Percentiles rank a stretch among this genome's conserved stretches.
phyloP scores from a whole-genome alignment of 495 filamentous ascomycete genomes.

The Neurospora sp. region DNA sequence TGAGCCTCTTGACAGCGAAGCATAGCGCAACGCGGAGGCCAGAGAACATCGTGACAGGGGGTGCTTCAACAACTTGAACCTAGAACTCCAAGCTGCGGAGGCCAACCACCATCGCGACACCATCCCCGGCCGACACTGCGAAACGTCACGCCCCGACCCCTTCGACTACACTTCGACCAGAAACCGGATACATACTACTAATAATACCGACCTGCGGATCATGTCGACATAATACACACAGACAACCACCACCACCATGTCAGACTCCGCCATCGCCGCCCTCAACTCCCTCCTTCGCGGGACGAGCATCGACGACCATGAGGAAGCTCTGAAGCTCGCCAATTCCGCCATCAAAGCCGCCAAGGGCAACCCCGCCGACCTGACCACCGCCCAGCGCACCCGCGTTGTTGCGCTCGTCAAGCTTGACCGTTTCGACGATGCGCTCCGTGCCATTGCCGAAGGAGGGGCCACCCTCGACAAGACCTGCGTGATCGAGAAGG shows the following conservation, averaged over 20 bases:
- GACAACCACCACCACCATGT: conserved; percentile 19
- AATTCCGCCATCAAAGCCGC: conserved; percentile 56
- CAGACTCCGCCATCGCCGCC: conserved; percentile 35
- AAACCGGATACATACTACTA: not conserved
- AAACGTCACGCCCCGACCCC: not conserved
- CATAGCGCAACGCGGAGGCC: not conserved
- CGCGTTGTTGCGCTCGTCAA: conserved; percentile 82
- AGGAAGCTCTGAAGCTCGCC: conserved; percentile 35
- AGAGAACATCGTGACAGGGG: not conserved
- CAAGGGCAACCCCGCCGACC: conserved; percentile 51
- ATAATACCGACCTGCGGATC: not conserved
- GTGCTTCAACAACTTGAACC: not conserved
- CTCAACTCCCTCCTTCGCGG: conserved; percentile 40
- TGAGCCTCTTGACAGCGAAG: not conserved
- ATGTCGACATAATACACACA: not conserved
- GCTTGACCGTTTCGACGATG: conserved; percentile 88
- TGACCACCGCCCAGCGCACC: conserved; percentile 52
- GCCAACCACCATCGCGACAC: not conserved
- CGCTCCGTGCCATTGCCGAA: conserved; percentile 63
- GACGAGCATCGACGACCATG: conserved; percentile 37
- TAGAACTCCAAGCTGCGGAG: not conserved
- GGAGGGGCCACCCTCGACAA: conserved; percentile 58
- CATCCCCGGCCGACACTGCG: not conserved
- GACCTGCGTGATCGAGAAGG: conserved; percentile 63
- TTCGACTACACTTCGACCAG: not conserved